Conservation (phyloP, 192 early-diverging fungal genomes). For the Backusella macrospora region DNA sequence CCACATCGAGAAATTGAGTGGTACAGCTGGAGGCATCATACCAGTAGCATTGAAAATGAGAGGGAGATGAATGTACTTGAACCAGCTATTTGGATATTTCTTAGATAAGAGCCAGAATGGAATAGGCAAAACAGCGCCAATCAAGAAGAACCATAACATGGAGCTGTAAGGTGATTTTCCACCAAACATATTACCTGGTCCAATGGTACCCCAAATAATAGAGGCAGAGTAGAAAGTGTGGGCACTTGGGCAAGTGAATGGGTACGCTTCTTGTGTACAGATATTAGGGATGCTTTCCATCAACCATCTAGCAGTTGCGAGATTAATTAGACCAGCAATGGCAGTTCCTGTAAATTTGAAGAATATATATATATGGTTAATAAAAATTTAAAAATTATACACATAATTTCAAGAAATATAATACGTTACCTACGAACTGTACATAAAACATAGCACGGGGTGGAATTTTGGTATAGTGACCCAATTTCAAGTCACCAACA, state of each 20-base stretch:
- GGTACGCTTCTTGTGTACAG: slow-evolving; percentile 43
- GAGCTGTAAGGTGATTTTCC: slow-evolving; percentile 42
- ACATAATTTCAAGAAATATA: not conserved
- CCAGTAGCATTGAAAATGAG: slow-evolving; percentile 54
- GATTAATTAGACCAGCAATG: slow-evolving; percentile 57
- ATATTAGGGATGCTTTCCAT: slow-evolving; percentile 44
- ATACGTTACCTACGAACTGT: slow-evolving; percentile 50
- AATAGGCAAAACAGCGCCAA: slow-evolving; percentile 59
- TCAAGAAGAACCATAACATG: slow-evolving; percentile 50
- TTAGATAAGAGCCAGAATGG: slow-evolving; percentile 59
- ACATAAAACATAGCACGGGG: slow-evolving; percentile 63
- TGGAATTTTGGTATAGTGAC: slow-evolving; percentile 75
- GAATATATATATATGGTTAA: not conserved
- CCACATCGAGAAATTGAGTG: slow-evolving; percentile 50
- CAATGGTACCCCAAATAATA: slow-evolving; percentile 78
- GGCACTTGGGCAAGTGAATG: slow-evolving; percentile 54
- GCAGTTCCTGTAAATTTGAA: slow-evolving; percentile 39
- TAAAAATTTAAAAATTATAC: not conserved
- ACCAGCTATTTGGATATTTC: slow-evolving; percentile 49
- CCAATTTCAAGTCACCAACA: slow-evolving; percentile 74
- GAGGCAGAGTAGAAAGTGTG: slow-evolving; percentile 66
- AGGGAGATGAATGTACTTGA: slow-evolving; percentile 59
- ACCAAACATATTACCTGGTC: slow-evolving; percentile 65
- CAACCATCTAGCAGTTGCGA: slow-evolving; percentile 48
- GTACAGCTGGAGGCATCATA: slow-evolving; percentile 57